Evolutionary conservation across 2,329 filamentous ascomycete genomes (phyloP), one percentile per base, ranked within the genome.

Genomic region (Aspergillus hortae): DNA sequence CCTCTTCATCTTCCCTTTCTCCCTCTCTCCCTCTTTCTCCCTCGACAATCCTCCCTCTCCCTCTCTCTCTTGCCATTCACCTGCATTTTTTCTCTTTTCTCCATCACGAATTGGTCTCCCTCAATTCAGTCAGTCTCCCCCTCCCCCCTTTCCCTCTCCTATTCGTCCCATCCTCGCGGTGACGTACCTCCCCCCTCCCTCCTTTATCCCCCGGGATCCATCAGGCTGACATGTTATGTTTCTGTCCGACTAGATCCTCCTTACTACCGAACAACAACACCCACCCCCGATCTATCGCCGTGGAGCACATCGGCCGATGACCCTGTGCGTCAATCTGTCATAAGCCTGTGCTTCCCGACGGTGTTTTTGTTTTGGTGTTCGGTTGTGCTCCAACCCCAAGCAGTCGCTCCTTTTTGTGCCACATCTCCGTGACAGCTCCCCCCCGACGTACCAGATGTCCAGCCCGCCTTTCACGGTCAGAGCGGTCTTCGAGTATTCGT

Each of bases 401-500:
- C 48, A 27, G 46, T 54, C 47, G 19, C 47, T 41, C 19, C 44
- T 44, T 46, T 42, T 23, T 38, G 23, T 49, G 36, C 44, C 40
- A 43, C 60, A 61, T 62, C 57, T 60, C 58, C 57, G 59, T 53
- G 61, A 54, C 56, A 54, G 56, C 59, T 53, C 49, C 62, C 27
- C 27, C 61, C 62, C 61, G 59, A 60, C 59, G 56, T 70, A 60
- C 76, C 81, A 73, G 69, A 92, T 92, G 88, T 78, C 86, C 71
- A 73, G 70, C 56, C 79, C 80, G 63, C 85, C 86, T 55, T 96
- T 96, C 80, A 95, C 90, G 76, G 94, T 99, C 78, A 95, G 92
- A 81, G 90, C 94, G 62, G 76, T 97, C 68, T 99, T 88, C 78
- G 92, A 97, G 71, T 99, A 99, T 78, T 79, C 82, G 69, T 97